Conservation (phyloP, 345 rosid genomes). For the Ceriops tagal region DNA sequence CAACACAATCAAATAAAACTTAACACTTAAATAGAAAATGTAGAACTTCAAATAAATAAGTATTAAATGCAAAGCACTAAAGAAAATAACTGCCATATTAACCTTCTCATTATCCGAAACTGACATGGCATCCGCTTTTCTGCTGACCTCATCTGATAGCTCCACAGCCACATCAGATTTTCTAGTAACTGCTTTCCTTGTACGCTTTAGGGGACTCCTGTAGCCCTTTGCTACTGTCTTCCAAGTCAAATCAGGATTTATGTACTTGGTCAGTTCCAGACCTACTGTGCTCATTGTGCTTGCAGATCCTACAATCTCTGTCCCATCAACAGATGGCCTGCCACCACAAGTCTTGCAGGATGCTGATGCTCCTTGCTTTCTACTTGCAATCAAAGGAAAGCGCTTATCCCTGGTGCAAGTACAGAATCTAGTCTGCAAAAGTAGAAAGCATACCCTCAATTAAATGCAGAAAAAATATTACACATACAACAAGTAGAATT, state of each 20-base stretch:
- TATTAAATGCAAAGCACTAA: slow-evolving; percentile 1
- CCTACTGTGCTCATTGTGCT: slow-evolving; percentile 43
- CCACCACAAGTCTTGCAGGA: slow-evolving; percentile 29
- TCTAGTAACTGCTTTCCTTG: slow-evolving; percentile 19
- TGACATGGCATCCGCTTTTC: slow-evolving; percentile 12
- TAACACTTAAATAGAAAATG: neutral
- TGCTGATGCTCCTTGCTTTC: slow-evolving; percentile 21
- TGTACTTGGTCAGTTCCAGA: slow-evolving; percentile 36
- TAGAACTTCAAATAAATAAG: neutral
- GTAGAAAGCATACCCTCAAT: slow-evolving; percentile 12
- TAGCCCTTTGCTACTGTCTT: slow-evolving; percentile 48
- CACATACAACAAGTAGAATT: too few species aligned
- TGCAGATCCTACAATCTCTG: slow-evolving; percentile 16
- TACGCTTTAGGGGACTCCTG: slow-evolving; percentile 39
- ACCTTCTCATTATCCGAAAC: slow-evolving; percentile 57
- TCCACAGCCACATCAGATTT: slow-evolving; percentile 19
- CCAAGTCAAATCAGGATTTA: slow-evolving; percentile 51
- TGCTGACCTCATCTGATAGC: slow-evolving; percentile 22
- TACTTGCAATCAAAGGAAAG: slow-evolving; percentile 17
- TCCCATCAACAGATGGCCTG: slow-evolving; percentile 27
- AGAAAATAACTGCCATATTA: neutral
- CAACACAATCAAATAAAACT: slow-evolving; percentile 15
- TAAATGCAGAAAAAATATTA: neutral
- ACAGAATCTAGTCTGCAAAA: neutral
- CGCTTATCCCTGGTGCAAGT: neutral